Base-by-base conservation (phyloP, 306 rosid species). In the Sphenostylis stenocarpa region DNA sequence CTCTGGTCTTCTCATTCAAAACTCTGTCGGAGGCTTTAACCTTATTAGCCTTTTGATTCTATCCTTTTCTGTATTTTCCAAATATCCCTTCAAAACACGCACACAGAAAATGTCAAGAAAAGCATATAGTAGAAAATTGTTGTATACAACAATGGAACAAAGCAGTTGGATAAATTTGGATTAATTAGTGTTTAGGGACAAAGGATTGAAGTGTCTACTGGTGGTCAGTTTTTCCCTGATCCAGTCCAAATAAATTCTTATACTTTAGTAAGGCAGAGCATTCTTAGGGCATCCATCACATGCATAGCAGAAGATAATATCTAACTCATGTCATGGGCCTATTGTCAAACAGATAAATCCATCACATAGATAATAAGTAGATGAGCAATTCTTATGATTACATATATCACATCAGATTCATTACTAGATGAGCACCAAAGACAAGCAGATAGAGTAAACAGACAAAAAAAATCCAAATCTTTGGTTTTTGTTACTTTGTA, bases 21-120 rank as follows among this genome's bases (percentile, higher is more conserved):
- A 86, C 70, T 92, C 97, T 9, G 90, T 87, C 16, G 97, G 98
- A 84, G 97, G 97, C 76, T 86, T 95, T 56, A 92, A 77, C 90
- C 97, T 85, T 76, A 85, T 84, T 87, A 95, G 82, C 83, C 98
- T 88, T 86, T 84, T 95, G 89, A 95, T 88, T 87, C 91, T 86
- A 15, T 95, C 97, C 70, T 92, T 95, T 74, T 95, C 98, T 4
- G 96, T 89, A 72, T 90, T 90, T 86, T 95, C 98, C 85, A 95
- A 84, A 79, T 79, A 84, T 41, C 98, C 97, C 98, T 92, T 69
- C 73, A 82, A 58, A 85, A 68, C 44, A 72, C 53, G 53, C n/a
- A 72, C 21, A 61, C 17, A 44, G 28, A 56, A 80, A 64, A 64
- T 49, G 72, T 76, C 80, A 82, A 74, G 63, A 36, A 19, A 52